Evolutionary conservation across 306 rosid genomes (phyloP), one percentile per base, ranked within the genome.

Genomic region (Alnus rubra): DNA sequence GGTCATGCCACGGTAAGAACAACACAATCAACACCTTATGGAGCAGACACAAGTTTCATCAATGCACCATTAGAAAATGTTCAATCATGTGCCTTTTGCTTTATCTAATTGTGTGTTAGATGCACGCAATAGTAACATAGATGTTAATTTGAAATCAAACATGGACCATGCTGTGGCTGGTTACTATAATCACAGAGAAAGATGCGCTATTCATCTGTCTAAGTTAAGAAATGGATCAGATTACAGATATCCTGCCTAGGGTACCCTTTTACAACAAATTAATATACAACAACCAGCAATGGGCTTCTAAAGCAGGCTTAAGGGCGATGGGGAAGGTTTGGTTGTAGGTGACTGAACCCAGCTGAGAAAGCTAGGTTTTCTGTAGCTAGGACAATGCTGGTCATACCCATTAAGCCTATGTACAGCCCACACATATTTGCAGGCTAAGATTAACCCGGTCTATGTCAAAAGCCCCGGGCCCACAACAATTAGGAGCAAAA

Each of bases 1-100:
- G 48, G 77, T 89, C 83, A 92, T 71, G 55, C 74, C 65, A 15
- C 23, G 18, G 53, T 77, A 9, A 11, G 28, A 70, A 63, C 48
- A 49, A 23, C 55, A 76, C 6, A 31, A 72, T 53, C 35, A 23
- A 71, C 1, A 53, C 31, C 65, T 48, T 58, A 37, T 76, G 44
- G 64, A 81, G 69, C 35, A 59, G 56, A 12, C 75, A 7, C 59
- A 71, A 49, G 55, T 23, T 65, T 33, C 56, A 28, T 58, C 23
- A 31, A 37, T 52, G 44, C 55, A 42, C 48, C 4, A 49, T 5
- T 50, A 8, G 33, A n/a, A 18, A 4, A 4, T 69, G 33, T 69
- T 69, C 9, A 69, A 45, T 39, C 5, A 18, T 15, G 14, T 18
- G 28, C 53, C 44, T 69, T 69, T 69, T 53, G 28, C 73, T 42